Conservation (phyloP, 2,329 filamentous ascomycete species). For the Cladobotryum mycophilum region DNA sequence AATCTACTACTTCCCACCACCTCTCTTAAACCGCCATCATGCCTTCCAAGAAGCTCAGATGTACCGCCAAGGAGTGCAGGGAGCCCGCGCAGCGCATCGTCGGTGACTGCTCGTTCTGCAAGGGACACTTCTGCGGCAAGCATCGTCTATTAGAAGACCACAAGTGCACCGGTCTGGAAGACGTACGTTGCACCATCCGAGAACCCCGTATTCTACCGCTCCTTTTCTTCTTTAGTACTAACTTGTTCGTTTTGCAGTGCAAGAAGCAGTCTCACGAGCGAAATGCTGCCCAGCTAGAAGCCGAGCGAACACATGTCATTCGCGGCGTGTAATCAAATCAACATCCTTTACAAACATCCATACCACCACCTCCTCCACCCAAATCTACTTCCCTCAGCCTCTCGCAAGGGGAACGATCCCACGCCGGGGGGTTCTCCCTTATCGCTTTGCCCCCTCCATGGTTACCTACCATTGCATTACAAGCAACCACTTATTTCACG, state of each 20-base stretch:
- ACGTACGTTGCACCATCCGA: conserved; percentile 47
- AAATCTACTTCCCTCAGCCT: neutral
- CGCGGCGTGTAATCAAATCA: conserved; percentile 63
- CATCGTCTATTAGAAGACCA: conserved; percentile 92
- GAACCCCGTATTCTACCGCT: too few relatives aligned
- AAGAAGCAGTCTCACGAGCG: conserved; percentile 95
- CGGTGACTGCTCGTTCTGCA: conserved; percentile 92
- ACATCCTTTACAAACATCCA: neutral
- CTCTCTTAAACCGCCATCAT: conserved; percentile 32
- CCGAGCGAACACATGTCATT: conserved; percentile 89
- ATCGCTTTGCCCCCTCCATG: neutral
- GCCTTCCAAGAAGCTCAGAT: conserved; percentile 74
- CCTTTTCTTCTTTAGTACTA: conserved; percentile 1
- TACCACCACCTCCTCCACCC: neutral
- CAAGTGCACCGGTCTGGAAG: conserved; percentile 85
- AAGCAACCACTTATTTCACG: too few relatives aligned
- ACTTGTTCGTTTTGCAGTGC: conserved; percentile 49
- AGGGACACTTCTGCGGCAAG: conserved; percentile 89
- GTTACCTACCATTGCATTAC: neutral
- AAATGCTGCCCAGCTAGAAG: conserved; percentile 87
- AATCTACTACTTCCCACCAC: too few relatives aligned
- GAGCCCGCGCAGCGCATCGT: conserved; percentile 86
- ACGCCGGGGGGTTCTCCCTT: neutral
- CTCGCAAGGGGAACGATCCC: neutral
- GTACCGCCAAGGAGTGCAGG: conserved; percentile 84